Evolutionary conservation across 768 basidiomycete species (phyloP), one percentile per base, ranked within the genome.

Genomic region (Omphalotus guepiniiformis): DNA sequence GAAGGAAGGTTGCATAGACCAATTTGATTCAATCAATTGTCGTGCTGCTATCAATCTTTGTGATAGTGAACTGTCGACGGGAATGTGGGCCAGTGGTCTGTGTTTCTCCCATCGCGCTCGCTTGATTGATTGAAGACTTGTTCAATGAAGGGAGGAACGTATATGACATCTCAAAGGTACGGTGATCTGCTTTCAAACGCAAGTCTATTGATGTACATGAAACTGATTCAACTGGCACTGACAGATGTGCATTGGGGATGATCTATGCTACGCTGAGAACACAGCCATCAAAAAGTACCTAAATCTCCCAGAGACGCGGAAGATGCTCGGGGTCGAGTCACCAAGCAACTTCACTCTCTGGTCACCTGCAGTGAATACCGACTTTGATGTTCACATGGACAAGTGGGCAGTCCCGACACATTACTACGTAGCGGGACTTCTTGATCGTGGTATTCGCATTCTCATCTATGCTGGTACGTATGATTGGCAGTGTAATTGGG

Each of bases 401-500:
- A 74, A 73, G 49, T 74, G 64, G 58, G 60, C 64, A 22, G 30
- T 28, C 23, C 43, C 44, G 9, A 51, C 50, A 1, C 45, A 51
- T 4, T 34, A 81, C 68, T 83, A 88, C 59, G 79, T 88, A 49
- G 71, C 80, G 0, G 73, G 69, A 4, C 76, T 92, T 32, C 76
- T 92, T 9, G 88, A 92, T 50, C 76, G 87, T n/a, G 85, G 83
- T 1, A 64, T 93, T 19, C 79, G 82, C 3, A 67, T 88, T 22
- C 72, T 92, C 38, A 82, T 85, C 39, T 88, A 88, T 53, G 82
- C 50, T 21, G 50, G 50, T 23, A 51, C 48, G 1, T 49, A 41
- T 53, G 84, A 87, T 56, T 88, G 84, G 83, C 83, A 83, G 51
- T 89, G 86, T 59, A 87, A 88, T 59, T 86, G 80, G 79, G 65